Percentiles rank a stretch among this genome's conserved stretches.
Conservation (phyloP, 2,329 filamentous ascomycete species). For the Ambrosiella beaveri region DNA sequence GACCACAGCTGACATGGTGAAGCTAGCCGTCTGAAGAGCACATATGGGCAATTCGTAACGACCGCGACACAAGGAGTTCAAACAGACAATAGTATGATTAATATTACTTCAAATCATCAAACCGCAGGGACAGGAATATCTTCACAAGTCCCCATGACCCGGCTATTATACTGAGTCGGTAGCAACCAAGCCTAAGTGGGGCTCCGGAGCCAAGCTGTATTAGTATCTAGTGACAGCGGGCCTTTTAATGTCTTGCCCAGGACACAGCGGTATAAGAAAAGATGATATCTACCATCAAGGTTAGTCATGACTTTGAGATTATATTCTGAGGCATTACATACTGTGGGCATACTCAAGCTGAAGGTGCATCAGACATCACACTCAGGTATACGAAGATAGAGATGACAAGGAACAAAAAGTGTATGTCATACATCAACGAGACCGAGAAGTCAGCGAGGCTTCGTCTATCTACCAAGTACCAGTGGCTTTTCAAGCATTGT, state of each 20-base stretch:
- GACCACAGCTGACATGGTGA: not conserved
- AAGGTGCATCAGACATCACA: too few relatives aligned
- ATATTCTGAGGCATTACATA: not conserved
- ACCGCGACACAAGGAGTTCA: not conserved
- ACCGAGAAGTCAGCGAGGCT: too few relatives aligned
- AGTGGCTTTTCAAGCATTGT: not conserved
- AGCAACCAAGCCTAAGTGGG: not conserved
- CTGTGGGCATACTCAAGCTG: too few relatives aligned
- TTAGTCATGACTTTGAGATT: too few relatives aligned
- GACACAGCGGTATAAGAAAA: constrained; percentile 14
- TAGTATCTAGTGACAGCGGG: constrained; percentile 12
- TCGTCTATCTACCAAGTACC: too few relatives aligned
- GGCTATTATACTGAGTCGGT: not conserved
- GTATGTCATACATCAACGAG: not conserved
- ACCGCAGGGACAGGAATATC: not conserved
- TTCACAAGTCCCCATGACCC: constrained; percentile 12
- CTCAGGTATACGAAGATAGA: not conserved
- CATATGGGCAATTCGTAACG: not conserved
- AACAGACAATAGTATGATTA: not conserved
- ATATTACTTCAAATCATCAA: too few relatives aligned
- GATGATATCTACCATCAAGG: not conserved
- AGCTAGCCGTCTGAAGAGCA: not conserved
- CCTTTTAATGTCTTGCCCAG: constrained; percentile 23
- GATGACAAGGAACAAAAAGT: not conserved
- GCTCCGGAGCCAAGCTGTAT: not conserved